Percentiles rank a stretch among this genome's conserved stretches.
These are phyloP conservation scores for Salvia hispanica DNA, from an alignment of 257 asterid species.

Conservation along the genomic window DNA sequence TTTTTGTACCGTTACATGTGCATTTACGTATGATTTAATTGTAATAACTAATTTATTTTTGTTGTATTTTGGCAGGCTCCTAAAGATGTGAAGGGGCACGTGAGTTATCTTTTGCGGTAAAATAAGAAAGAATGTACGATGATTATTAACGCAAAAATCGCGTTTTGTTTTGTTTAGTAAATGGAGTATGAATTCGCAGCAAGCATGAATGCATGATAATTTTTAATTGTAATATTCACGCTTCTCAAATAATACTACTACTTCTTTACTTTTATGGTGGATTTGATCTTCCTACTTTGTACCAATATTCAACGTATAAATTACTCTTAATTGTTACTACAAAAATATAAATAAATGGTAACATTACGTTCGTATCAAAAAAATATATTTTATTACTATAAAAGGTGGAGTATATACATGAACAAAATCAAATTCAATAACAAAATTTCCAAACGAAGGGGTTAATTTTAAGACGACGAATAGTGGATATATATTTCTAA, in stretches of 20 bases:
- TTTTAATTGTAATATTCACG: slow-evolving; percentile 10
- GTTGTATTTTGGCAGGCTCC: slow-evolving; percentile 37
- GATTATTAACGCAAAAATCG: not conserved
- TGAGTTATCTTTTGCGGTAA: not conserved
- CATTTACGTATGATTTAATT: not conserved
- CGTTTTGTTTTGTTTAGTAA: too few species aligned
- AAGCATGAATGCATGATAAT: not conserved
- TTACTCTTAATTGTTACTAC: too few species aligned
- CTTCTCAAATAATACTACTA: not conserved
- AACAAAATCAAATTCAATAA: too few species aligned
- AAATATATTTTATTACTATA: too few species aligned
- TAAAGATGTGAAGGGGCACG: slow-evolving; percentile 31
- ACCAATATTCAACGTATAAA: too few species aligned
- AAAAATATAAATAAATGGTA: too few species aligned
- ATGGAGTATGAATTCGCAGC: not conserved
- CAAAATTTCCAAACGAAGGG: too few species aligned
- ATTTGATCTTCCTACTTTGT: not conserved
- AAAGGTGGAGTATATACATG: too few species aligned
- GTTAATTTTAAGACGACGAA: too few species aligned
- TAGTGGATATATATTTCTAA: too few species aligned
- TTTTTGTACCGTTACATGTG: too few species aligned
- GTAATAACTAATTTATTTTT: not conserved
- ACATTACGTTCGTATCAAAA: too few species aligned
- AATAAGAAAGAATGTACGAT: not conserved
- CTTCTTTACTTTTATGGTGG: not conserved